These are phyloP conservation scores for Collybiopsis luxurians DNA, from an alignment of 768 basidiomycete genomes.

Conservation along the genomic window DNA sequence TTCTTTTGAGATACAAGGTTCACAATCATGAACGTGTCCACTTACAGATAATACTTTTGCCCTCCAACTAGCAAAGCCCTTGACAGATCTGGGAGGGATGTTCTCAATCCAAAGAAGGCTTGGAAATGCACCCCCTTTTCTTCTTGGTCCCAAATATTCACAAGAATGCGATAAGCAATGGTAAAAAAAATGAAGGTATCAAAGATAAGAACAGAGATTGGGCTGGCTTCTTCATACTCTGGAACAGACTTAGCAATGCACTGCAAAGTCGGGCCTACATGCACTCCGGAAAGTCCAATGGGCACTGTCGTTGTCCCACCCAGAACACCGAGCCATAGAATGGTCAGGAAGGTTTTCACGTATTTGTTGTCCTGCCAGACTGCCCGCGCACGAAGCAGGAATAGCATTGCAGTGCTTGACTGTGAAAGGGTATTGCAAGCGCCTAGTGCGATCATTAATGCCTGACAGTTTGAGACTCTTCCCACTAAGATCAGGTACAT, in stretches of 20 bases:
- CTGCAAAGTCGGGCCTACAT: constrained; percentile 21
- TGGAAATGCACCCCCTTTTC: constrained; percentile 6
- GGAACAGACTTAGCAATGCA: constrained; percentile 19
- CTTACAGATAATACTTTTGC: constrained; percentile 31
- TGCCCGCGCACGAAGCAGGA: constrained; percentile 25
- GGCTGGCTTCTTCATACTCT: constrained; percentile 15
- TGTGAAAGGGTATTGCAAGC: constrained; percentile 18
- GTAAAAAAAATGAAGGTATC: constrained; percentile 30
- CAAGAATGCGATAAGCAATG: constrained; percentile 25
- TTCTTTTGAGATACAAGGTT: background rate
- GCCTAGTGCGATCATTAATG: background rate
- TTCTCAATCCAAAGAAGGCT: constrained; percentile 16
- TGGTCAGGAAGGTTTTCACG: constrained; percentile 21
- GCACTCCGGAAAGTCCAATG: constrained; percentile 15
- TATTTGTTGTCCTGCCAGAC: constrained; percentile 20
- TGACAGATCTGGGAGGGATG: constrained; percentile 23
- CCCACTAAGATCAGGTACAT: background rate
- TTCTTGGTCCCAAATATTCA: constrained; percentile 7
- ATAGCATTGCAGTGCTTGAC: constrained; percentile 21
- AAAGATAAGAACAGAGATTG: constrained; percentile 18
- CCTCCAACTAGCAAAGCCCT: constrained; percentile 25
- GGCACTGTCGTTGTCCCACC: constrained; percentile 23
- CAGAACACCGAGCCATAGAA: constrained; percentile 28
- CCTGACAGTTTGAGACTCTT: background rate
- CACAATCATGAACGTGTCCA: background rate